Base-by-base conservation (phyloP, 73 alveolate genomes). In the Paramecium sexaurelia region DNA sequence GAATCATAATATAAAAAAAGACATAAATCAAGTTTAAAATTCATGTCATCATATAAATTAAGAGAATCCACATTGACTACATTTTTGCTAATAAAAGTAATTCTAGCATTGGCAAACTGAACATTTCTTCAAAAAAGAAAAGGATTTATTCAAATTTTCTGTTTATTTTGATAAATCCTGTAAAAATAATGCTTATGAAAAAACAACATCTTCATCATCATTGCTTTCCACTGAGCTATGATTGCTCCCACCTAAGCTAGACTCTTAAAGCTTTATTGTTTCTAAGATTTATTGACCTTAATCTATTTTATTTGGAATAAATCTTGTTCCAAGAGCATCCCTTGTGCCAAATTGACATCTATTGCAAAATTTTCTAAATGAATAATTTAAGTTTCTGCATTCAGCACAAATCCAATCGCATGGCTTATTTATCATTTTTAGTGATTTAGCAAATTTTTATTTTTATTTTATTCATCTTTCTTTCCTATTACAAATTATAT, bases 341-440 rank as follows among this genome's bases (percentile, higher is more conserved):
- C 90, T 56, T n/a, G 90, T 13, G 75, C 90, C n/a, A 24, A 20
- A 78, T 24, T 97, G 87, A 94, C 99, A 97, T 92, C 98, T 95
- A 91, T 97, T 97, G 55, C 99, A 97, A 9, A 47, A 27, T 91
- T 92, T 95, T 73, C 99, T 83, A 57, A 97, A 97, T n/a, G 98
- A 82, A 75, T 96, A 97, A 92, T 97, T 97, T 43, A 96, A 90
- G 78, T 97, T 97, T n/a, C 83, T 85, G 93, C 99, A 97, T 55
- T 92, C 43, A 56, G 67, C 86, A 83, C 99, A 97, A 57, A 93
- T 84, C 99, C 99, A 97, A 88, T 97, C 99, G 41, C 99, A 98
- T 55, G 94, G 94, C 92, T 97, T 94, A 24, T 32, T 35, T 37
- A 33, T 33, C 86, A 71, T 71, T 71, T 71, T 26, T 1, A 61